These are phyloP conservation scores for Heterobasidion annosum DNA, from an alignment of 1,284 basidiomycete species.

Conservation along the genomic window DNA sequence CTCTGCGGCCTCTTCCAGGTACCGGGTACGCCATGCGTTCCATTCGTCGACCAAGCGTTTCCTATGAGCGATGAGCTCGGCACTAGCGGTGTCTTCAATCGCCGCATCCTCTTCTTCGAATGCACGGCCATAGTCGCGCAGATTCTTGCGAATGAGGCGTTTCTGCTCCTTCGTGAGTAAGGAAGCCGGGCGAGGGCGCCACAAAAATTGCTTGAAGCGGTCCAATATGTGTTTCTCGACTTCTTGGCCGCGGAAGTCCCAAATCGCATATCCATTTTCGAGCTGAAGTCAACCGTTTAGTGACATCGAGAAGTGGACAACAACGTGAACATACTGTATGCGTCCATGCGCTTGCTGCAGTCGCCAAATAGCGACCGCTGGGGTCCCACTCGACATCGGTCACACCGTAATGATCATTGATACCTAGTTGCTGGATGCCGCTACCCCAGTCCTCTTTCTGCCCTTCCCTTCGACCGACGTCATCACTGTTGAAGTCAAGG, in stretches of 20 bases:
- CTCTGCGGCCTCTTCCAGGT: conserved; percentile 52
- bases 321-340: conserved; percentile 57
- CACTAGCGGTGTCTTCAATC: conserved; percentile 90
- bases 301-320: conserved; percentile 1
- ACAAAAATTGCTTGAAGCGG: conserved; percentile 98
- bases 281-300: conserved; percentile 42
- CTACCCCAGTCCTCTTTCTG: conserved; percentile 77
- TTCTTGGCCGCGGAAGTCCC: conserved; percentile 97
- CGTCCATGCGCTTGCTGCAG: conserved; percentile 93
- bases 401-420: conserved; percentile 96
- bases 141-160: conserved; percentile 77
- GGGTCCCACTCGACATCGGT: conserved; percentile 99
- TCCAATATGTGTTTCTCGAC: conserved; percentile 85
- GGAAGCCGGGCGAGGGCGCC: conserved; percentile 90
- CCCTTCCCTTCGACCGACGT: conserved; percentile 52
- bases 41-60: conserved; percentile 94
- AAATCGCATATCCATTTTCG: conserved; percentile 94
- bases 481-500: conserved; percentile 84
- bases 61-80: conserved; percentile 87
- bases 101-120: conserved; percentile 98
- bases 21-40: conserved; percentile 86
- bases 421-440: conserved; percentile 81
- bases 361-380: conserved; percentile 88
- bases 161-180: conserved; percentile 88
- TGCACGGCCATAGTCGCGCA: conserved; percentile 84